phyloP scores from a whole-genome alignment of 495 filamentous ascomycete species.

The Penicillium parvum region DNA sequence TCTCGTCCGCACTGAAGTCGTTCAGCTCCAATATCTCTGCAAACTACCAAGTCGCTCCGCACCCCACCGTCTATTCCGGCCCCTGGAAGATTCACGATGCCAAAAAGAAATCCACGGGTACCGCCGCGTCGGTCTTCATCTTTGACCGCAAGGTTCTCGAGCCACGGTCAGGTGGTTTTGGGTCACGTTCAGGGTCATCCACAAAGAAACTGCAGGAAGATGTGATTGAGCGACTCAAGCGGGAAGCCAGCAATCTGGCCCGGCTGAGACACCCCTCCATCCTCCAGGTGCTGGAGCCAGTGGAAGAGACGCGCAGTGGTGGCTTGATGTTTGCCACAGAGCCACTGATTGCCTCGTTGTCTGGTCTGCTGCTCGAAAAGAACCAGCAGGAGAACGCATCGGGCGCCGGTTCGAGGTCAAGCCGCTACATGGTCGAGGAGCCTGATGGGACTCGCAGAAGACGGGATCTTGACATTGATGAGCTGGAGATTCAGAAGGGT shows the following conservation, averaged over 20 bases:
- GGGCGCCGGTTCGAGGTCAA: conserved; percentile 59
- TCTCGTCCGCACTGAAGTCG: conserved; percentile 85
- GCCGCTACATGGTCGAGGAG: conserved; percentile 79
- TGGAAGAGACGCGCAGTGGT: conserved; percentile 87
- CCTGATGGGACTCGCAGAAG: conserved; percentile 66
- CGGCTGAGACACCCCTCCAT: conserved; percentile 85
- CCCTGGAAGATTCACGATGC: conserved; percentile 97
- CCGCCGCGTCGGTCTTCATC: conserved; percentile 85
- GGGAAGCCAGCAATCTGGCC: conserved; percentile 83
- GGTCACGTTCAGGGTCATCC: conserved; percentile 58
- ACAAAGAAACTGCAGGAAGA: conserved; percentile 80
- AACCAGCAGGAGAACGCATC: conserved; percentile 73
- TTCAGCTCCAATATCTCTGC: conserved; percentile 86
- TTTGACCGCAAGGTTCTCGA: conserved; percentile 89
- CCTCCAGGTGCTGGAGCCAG: conserved; percentile 87
- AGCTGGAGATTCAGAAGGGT: conserved; percentile 96
- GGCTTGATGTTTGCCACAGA: conserved; percentile 97
- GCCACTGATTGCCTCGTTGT: conserved; percentile 80
- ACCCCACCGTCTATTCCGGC: conserved; percentile 67
- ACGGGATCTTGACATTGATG: conserved; percentile 90
- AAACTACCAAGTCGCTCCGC: conserved; percentile 76
- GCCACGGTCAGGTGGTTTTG: conserved; percentile 53
- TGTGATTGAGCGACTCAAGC: conserved; percentile 83
- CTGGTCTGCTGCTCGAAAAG: conserved; percentile 77
- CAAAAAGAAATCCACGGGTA: conserved; percentile 90